Evolutionary conservation across 495 filamentous ascomycete genomes (phyloP).

Genomic region (Aspergillus egyptiacus): DNA sequence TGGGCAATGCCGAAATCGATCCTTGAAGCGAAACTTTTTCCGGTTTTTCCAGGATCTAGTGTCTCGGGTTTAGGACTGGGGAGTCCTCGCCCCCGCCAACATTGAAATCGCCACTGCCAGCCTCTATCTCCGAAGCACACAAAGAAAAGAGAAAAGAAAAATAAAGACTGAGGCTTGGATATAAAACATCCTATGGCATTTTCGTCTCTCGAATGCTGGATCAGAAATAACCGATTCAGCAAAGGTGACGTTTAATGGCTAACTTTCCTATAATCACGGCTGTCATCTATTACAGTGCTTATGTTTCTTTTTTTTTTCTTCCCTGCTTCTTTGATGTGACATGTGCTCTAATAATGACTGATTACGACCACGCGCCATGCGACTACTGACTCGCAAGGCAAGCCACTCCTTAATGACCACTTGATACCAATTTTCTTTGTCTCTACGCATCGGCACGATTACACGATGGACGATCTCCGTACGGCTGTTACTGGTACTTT

Average conservation of each 20-base stretch:
- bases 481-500: slow-evolving; percentile 8
- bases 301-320: slow-evolving; percentile 25
- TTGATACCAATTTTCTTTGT: slow-evolving; percentile 18
- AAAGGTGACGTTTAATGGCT: slow-evolving; percentile 37
- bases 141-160: slow-evolving; percentile 14
- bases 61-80: slow-evolving; percentile 23
- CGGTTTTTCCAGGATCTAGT: slow-evolving; percentile 44
- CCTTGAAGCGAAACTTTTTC: slow-evolving; percentile 42
- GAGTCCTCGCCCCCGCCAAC: not conserved
- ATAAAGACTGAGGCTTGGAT: slow-evolving; percentile 17
- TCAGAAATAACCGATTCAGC: slow-evolving; percentile 16
- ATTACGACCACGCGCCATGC: slow-evolving; percentile 28
- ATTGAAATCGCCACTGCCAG: slow-evolving; percentile 3
- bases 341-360: slow-evolving; percentile 25
- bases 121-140: not conserved
- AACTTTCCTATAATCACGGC: slow-evolving; percentile 11
- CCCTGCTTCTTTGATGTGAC: slow-evolving; percentile 12
- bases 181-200: slow-evolving; percentile 23
- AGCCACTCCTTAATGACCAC: slow-evolving; percentile 30
- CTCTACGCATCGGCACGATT: slow-evolving; percentile 12
- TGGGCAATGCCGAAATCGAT: slow-evolving; percentile 27
- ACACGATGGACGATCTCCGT: slow-evolving; percentile 9
- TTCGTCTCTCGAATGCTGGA: slow-evolving; percentile 12
- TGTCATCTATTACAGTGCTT: slow-evolving; percentile 8
- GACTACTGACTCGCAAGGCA: slow-evolving; percentile 40